Percentiles rank a stretch among this genome's conserved stretches.
Evolutionary conservation across 306 rosid genomes (phyloP).

Genomic region (Quercus alba): DNA sequence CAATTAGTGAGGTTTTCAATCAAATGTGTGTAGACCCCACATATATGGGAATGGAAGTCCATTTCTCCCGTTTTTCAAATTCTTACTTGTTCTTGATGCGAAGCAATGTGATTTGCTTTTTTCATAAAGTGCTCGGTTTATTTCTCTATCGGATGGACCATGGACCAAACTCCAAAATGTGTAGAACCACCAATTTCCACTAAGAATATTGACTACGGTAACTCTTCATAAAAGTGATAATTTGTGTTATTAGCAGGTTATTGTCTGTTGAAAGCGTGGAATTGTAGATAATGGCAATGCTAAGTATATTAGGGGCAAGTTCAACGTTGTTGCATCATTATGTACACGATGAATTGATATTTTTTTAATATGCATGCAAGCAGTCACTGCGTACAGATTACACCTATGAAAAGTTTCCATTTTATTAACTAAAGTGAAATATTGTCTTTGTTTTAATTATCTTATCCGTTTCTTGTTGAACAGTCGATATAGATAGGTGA

Average conservation of each 20-base stretch:
- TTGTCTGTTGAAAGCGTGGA: background rate
- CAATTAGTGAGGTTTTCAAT: background rate
- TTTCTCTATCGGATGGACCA: background rate
- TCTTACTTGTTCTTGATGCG: background rate
- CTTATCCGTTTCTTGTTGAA: background rate
- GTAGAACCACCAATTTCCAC: background rate
- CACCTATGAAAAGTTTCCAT: background rate
- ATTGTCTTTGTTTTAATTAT: background rate
- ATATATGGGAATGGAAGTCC: background rate
- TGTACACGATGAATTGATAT: conserved; percentile 7
- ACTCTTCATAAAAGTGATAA: background rate
- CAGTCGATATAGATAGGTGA: background rate
- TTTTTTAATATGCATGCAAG: background rate
- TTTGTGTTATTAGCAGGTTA: background rate
- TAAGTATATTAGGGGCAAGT: background rate
- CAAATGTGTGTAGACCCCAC: background rate
- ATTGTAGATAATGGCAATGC: background rate
- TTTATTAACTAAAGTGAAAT: background rate
- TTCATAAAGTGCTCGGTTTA: background rate
- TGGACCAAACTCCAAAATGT: background rate
- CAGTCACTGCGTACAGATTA: background rate
- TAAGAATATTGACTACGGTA: background rate
- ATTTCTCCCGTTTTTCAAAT: background rate
- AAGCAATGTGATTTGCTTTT: background rate
- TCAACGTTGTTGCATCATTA: background rate